Evolutionary conservation across 306 rosid species (phyloP).

Genomic region (Acacia melanoxylon): DNA sequence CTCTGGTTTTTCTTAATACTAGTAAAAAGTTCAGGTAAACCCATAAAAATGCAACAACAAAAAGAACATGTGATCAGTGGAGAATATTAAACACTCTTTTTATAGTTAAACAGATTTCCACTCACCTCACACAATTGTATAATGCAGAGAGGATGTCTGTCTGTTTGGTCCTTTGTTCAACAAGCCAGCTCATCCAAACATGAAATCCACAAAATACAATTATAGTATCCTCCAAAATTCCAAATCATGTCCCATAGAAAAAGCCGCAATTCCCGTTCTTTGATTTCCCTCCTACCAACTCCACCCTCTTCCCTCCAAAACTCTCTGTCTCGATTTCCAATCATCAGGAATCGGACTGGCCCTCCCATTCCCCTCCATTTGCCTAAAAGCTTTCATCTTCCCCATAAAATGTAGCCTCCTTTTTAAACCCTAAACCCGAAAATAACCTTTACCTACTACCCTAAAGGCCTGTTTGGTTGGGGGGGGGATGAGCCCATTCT

Average conservation of each 20-base stretch:
- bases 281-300: not conserved
- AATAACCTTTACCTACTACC: not conserved
- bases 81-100: not conserved
- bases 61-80: not conserved
- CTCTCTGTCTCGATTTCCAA: not conserved
- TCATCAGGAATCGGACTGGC: not conserved
- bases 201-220: not conserved
- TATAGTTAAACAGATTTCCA: not conserved
- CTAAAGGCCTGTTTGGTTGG: too few species aligned
- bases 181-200: not conserved
- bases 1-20: not conserved
- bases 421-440: not conserved
- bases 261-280: conserved; percentile 33
- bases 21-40: not conserved
- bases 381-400: not conserved
- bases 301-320: not conserved
- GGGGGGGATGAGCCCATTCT: too few species aligned
- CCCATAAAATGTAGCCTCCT: not conserved
- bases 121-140: not conserved
- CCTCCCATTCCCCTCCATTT: conserved; percentile 22
- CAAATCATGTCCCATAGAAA: conserved; percentile 6
- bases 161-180: not conserved
- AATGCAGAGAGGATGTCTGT: not conserved
- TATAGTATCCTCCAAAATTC: not conserved
- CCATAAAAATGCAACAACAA: not conserved